Evolutionary conservation across 164 flowering plant genomes (phyloP), one percentile per base, ranked within the genome.

Genomic region (Dillenia turbinata): DNA sequence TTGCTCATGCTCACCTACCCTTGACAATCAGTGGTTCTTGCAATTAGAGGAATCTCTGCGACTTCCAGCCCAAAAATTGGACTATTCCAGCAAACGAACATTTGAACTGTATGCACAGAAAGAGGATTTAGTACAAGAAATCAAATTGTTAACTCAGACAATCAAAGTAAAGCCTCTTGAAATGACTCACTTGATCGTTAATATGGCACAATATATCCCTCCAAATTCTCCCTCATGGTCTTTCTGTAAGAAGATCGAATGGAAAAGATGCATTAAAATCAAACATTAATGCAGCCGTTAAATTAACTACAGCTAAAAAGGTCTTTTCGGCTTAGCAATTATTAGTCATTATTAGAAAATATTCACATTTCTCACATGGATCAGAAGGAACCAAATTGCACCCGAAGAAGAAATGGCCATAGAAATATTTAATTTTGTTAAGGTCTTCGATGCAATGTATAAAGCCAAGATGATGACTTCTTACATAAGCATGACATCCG

Each of bases 171-270:
- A 54, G 15, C 16, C 15, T 12, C 2, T 17, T 9, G 40, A 57
- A 46, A 49, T 26, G 13, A 54, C 99, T 77, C 60, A 95, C 99
- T 87, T 82, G 50, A 85, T 86, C 9, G 79, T 79, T 63, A 95
- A 61, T 47, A 92, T 67, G 19, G 92, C 94, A 74, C 92, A 88
- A 59, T 78, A 87, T 86, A 92, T 85, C 57, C 97, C 92, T 61
- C 85, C 79, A 62, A 84, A 85, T 14, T 92, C 97, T 75, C 90
- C 69, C 69, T 76, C 9, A 73, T n/a, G 54, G 53, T 68, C 73
- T 77, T 75, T 57, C 99, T 92, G 83, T 44, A 63, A 58, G 65
- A 62, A 44, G 12, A 66, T 55, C 16, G 5, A 49, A 46, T 8
- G 12, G 11, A n/a, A 59, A n/a, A 46, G 24, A 46, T 50, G 26